A percentile compares a stretch with the other conserved stretches of the same genome.
These are phyloP conservation scores for Calcarisporium arbuscula DNA, from an alignment of 2,329 filamentous ascomycete genomes.

Conservation along the genomic window DNA sequence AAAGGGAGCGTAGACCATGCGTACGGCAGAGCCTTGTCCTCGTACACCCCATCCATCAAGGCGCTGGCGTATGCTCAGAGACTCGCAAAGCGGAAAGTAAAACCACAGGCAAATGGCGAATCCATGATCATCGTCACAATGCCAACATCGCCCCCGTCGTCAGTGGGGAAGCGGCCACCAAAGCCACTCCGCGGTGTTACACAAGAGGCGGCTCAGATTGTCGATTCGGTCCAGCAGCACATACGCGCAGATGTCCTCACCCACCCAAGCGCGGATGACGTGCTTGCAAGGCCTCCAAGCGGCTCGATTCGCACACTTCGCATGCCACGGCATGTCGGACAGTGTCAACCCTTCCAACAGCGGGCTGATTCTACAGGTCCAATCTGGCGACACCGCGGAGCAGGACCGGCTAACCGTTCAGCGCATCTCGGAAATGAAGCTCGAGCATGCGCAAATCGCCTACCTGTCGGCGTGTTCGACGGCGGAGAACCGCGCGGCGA, in stretches of 20 bases:
- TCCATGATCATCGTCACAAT: constrained; percentile 6
- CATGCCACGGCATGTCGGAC: neutral
- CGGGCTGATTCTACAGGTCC: neutral
- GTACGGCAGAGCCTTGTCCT: constrained; percentile 5
- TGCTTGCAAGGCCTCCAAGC: neutral
- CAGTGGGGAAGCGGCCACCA: too few species aligned
- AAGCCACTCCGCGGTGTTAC: too few species aligned
- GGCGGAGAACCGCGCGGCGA: constrained; percentile 16
- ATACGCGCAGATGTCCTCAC: too few species aligned
- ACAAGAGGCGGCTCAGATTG: too few species aligned
- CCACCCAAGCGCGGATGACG: neutral
- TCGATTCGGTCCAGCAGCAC: too few species aligned
- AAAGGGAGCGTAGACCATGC: constrained; percentile 1
- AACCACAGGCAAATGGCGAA: neutral
- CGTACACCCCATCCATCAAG: constrained; percentile 9
- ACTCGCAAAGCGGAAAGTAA: neutral
- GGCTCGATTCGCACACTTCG: neutral
- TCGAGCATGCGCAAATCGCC: constrained; percentile 17
- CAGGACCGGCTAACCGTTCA: neutral
- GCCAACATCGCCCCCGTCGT: constrained; percentile 5
- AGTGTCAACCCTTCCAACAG: neutral
- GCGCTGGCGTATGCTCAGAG: constrained; percentile 2
- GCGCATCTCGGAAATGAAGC: constrained; percentile 3
- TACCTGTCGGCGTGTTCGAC: constrained; percentile 32
- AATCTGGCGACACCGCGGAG: too few species aligned